Evolutionary conservation across 2,329 filamentous ascomycete genomes (phyloP), one percentile per base, ranked within the genome.

Genomic region (Exophiala phaeomuriformis): DNA sequence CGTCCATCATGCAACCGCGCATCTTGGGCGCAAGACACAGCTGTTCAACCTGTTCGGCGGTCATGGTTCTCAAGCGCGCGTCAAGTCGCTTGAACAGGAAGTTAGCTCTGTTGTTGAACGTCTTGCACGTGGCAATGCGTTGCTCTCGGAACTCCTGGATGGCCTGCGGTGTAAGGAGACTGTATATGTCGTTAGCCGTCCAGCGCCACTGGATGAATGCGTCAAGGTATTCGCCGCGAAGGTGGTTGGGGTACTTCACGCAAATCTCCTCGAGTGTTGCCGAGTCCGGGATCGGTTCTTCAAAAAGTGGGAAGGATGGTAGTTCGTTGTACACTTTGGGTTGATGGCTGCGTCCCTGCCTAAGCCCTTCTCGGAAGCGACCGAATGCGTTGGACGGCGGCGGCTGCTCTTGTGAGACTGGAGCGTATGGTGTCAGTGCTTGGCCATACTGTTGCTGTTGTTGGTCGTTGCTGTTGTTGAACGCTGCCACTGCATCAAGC

Each of bases 201-300:
- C 53, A 57, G 28, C 29, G 35, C 44, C 49, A 54, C 30, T 59
- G 53, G 44, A 59, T 47, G 43, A 59, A 59, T 10, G 57, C 47
- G 19, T 56, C 51, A 4, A 59, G 51, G 32, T 50, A 51, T 2
- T 31, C 35, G 1, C 57, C 57, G 9, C 48, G 49, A 9, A 59
- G 10, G 44, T 59, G 57, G 35, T 59, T 59, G 8, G 57, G 57
- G 35, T 59, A 59, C 12, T 6, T 28, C n/a, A 19, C n/a, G 40
- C 57, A 59, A 33, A 59, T 39, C 8, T 59, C 53, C 28, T 59
- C 48, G 6, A 59, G 36, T 1, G 57, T 46, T n/a, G 47, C 49
- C 5, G 52, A 32, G 8, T 39, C 35, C 4, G 57, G 53, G 12
- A 57, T 50, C 4, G 49, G 51, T 10, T 49, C 32, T 27, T 54